Base-by-base conservation (phyloP, 257 asterid genomes). In the Schizonepeta tenuifolia region DNA sequence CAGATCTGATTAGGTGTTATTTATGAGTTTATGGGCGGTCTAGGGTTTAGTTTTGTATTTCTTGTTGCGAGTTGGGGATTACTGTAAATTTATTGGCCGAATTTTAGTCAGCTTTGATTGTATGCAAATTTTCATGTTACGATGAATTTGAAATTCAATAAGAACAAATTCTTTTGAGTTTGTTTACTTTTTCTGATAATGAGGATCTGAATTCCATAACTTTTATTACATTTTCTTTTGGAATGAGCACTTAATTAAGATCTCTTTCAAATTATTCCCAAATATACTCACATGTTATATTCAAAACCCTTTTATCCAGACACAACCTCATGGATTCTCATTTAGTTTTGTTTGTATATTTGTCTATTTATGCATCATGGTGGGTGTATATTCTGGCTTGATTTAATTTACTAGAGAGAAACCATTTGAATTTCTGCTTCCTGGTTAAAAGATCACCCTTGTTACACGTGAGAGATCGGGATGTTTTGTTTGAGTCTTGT, bases 21-120 rank as follows among this genome's bases (percentile, higher is more conserved):
- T 47, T 8, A 12, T 62, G 40, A 38, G 15, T 40, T 51, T 44
- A 26, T 53, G 66, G 60, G 54, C 11, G 24, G 36, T 26, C 64
- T 70, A 69, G 81, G 79, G 83, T 73, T 73, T 76, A 11, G 51
- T 26, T 69, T 73, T 65, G 40, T 35, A 3, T 14, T 43, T 14
- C 22, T 49, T 13, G 22, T 15, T 38, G 2, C 28, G 31, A 47
- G 35, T 38, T 60, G 15, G 59, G 81, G 73, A 46, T 77, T 70
- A 15, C 9, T 46, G 60, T 62, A 10, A 21, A 64, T 41, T 69
- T 35, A 20, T 31, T 69, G 70, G 56, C 72, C n/a, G 51, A 56
- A 26, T 8, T 24, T 65, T 43, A 6, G 14, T 13, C 43, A 17
- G 70, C 22, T 64, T 43, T 21, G 54, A 43, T 5, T 12, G 36